Conservation (phyloP, 2,329 filamentous ascomycete genomes). For the Trichoderma aggressivum region DNA sequence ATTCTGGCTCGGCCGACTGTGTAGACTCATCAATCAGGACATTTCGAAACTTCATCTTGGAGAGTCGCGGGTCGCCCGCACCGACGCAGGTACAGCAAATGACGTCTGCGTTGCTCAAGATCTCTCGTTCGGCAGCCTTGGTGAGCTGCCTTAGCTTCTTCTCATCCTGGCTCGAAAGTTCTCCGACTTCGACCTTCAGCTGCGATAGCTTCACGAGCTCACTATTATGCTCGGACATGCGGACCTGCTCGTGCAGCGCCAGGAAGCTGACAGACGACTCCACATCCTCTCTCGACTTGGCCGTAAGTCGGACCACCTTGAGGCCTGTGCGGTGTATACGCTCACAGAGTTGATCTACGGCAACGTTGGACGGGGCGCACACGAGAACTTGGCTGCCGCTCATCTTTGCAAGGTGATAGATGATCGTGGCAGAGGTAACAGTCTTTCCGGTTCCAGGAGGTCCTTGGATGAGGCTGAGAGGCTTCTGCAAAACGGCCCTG, state of each 20-base stretch:
- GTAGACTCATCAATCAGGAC: conserved; percentile 98
- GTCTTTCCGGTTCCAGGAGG: conserved; percentile 98
- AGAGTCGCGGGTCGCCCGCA: conserved; percentile 88
- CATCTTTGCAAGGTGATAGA: conserved; percentile 94
- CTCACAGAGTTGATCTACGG: conserved; percentile 96
- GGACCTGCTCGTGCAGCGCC: conserved; percentile 93
- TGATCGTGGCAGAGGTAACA: conserved; percentile 96
- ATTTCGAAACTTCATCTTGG: conserved; percentile 97
- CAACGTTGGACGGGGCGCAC: conserved; percentile 96
- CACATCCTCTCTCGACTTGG: conserved; percentile 96
- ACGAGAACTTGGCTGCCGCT: conserved; percentile 93
- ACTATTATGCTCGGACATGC: conserved; percentile 93
- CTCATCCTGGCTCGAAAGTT: conserved; percentile 91
- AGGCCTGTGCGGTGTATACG: conserved; percentile 91
- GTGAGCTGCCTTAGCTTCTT: conserved; percentile 98
- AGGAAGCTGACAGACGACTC: conserved; percentile 97
- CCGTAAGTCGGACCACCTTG: conserved; percentile 96
- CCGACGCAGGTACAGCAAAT: conserved; percentile 99
- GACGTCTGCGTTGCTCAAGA: conserved; percentile 91
- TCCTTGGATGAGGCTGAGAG: conserved; percentile 92
- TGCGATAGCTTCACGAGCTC: conserved; percentile 90
- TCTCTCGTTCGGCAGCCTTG: conserved; percentile 89
- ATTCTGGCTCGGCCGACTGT: conserved; percentile 95
- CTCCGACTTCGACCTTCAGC: conserved; percentile 86
- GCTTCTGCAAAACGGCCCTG: conserved; percentile 89